A percentile compares a stretch with the other conserved stretches of the same genome.
Evolutionary conservation across 352 stramenopile species (phyloP).

Genomic region (Globisporangium mamillatum): DNA sequence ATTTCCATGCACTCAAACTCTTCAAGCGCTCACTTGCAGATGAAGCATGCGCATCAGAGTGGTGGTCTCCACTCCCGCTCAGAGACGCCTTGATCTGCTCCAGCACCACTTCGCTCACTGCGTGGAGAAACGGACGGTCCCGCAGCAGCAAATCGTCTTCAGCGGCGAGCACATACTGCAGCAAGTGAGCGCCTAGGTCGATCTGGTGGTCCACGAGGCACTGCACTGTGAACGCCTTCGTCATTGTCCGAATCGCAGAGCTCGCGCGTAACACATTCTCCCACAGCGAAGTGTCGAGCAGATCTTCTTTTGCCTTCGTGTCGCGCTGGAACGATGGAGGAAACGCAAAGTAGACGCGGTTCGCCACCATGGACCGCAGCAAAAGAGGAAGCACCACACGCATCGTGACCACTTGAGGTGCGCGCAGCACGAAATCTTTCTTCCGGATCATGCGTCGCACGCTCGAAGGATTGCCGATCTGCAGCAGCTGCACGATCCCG

Average conservation of each 20-base stretch:
- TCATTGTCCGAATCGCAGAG: constrained; percentile 65
- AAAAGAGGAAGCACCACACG: constrained; percentile 73
- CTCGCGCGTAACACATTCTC: constrained; percentile 69
- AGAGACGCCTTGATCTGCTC: constrained; percentile 43
- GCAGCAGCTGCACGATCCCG: constrained; percentile 79
- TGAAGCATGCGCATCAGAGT: constrained; percentile 17
- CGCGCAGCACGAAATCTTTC: constrained; percentile 75
- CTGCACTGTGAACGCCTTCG: constrained; percentile 67
- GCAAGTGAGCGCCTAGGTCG: constrained; percentile 46
- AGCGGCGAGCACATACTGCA: constrained; percentile 53
- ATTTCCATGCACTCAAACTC: constrained; percentile 49
- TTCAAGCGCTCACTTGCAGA: constrained; percentile 42
- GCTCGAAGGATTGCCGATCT: constrained; percentile 76
- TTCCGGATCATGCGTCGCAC: constrained; percentile 84
- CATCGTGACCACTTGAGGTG: constrained; percentile 78
- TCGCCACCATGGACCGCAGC: constrained; percentile 54
- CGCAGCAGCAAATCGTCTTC: constrained; percentile 67
- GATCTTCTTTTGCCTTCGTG: constrained; percentile 41
- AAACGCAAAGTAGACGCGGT: constrained; percentile 47
- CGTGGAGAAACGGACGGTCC: constrained; percentile 73
- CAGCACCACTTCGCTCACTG: constrained; percentile 57
- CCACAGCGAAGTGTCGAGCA: constrained; percentile 51
- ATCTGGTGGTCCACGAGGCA: constrained; percentile 60
- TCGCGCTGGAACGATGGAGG: constrained; percentile 32
- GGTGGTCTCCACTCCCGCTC: constrained; percentile 36